Conservation (phyloP, 2,329 filamentous ascomycete species). For the Mycosphaerelloides madeirae region DNA sequence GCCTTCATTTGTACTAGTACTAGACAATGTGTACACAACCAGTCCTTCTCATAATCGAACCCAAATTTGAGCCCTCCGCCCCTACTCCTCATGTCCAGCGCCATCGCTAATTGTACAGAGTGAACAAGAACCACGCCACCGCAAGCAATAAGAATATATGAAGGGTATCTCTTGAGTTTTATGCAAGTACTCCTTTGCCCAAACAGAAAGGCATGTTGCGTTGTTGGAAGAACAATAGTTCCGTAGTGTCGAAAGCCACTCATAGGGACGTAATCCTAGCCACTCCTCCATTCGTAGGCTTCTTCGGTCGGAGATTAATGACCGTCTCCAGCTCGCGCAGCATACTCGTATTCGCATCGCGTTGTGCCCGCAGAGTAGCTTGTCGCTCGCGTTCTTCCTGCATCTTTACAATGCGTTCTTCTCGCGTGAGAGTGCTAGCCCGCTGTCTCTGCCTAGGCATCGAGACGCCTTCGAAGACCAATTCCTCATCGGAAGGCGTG, state of each 20-base stretch:
- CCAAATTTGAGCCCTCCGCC: no score
- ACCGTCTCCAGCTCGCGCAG: constrained; percentile 88
- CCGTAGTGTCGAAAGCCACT: no score
- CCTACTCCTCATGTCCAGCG: not conserved
- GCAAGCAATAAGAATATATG: no score
- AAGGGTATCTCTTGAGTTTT: no score
- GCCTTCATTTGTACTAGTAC: no score
- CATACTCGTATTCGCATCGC: constrained; percentile 83
- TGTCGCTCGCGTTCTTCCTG: constrained; percentile 78
- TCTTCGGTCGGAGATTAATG: constrained; percentile 46
- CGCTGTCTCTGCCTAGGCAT: constrained; percentile 54
- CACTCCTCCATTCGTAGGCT: constrained; percentile 8
- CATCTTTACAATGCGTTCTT: constrained; percentile 83
- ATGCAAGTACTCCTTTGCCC: no score
- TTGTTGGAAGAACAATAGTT: no score
- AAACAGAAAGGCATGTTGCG: no score
- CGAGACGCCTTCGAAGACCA: constrained; percentile 89
- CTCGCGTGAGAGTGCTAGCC: constrained; percentile 65
- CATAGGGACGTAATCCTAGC: constrained; percentile 6
- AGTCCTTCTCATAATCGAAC: no score
- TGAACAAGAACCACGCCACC: no score
- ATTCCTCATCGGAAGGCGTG: constrained; percentile 54
- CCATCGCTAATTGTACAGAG: constrained; percentile 1
- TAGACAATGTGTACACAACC: no score
- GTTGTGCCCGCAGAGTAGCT: constrained; percentile 65